phyloP scores from a whole-genome alignment of 345 rosid species.

The Hypericum perforatum region DNA sequence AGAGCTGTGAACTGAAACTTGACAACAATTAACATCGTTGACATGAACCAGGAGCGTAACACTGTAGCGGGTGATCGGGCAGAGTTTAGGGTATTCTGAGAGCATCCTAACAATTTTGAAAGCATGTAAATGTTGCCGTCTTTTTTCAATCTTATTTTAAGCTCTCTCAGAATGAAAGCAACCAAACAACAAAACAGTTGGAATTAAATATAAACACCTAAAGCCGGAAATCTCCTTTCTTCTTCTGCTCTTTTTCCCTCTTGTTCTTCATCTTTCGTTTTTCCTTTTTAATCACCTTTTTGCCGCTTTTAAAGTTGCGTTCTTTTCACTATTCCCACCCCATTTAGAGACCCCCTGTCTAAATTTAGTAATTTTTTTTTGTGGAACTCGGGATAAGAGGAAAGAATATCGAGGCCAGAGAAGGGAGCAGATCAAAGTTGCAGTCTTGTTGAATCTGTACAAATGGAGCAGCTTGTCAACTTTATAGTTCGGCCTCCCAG shows the following conservation, averaged over 20 bases:
- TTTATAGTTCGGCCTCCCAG: slow-evolving; percentile 97
- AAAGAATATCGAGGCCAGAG: neutral
- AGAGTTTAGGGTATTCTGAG: no score
- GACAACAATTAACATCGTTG: no score
- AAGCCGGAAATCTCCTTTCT: neutral
- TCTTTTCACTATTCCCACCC: neutral
- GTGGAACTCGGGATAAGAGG: neutral
- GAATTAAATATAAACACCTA: no score
- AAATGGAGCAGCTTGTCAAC: slow-evolving; percentile 90
- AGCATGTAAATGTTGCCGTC: no score
- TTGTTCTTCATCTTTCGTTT: neutral
- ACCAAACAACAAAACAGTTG: no score
- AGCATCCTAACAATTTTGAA: no score
- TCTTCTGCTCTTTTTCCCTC: neutral
- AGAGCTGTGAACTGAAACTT: no score
- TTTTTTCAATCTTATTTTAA: no score
- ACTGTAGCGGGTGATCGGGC: no score
- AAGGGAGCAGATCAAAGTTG: slow-evolving; percentile 1
- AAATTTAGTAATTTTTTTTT: neutral
- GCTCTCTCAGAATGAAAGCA: no score
- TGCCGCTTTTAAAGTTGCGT: neutral
- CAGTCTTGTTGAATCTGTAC: slow-evolving; percentile 3
- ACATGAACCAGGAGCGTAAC: no score
- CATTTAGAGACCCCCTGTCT: neutral
- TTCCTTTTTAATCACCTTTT: neutral